Evolutionary conservation across 495 filamentous ascomycete genomes (phyloP).

Genomic region (Trichodelitschia bisporula): DNA sequence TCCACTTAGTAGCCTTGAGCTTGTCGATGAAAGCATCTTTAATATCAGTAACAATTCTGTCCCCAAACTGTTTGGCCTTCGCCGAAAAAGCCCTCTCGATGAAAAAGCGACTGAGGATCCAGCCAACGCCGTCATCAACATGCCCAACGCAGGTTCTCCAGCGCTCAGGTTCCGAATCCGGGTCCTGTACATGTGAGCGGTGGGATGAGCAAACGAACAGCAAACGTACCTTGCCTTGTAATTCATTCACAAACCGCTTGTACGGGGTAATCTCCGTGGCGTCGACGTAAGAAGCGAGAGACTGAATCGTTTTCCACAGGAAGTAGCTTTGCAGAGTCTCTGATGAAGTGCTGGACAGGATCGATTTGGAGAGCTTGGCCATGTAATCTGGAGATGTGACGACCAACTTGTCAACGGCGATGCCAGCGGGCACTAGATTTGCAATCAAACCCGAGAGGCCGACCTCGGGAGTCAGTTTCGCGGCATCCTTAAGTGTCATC

Average conservation of each 20-base stretch:
- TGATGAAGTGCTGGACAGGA: constrained; percentile 22
- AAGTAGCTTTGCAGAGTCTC: constrained; percentile 30
- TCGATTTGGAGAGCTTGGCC: constrained; percentile 21
- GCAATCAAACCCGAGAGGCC: constrained; percentile 27
- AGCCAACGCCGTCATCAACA: constrained; percentile 30
- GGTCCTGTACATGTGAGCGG: constrained; percentile 21
- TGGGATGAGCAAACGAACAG: too few species aligned
- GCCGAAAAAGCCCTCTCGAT: constrained; percentile 38
- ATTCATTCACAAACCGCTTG: constrained; percentile 28
- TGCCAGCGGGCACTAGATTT: constrained; percentile 24
- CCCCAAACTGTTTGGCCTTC: constrained; percentile 36
- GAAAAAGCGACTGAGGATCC: constrained; percentile 40
- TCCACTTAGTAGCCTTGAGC: constrained; percentile 35
- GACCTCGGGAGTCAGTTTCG: constrained; percentile 27
- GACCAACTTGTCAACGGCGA: constrained; percentile 27
- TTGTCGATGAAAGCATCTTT: constrained; percentile 36
- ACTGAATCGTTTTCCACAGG: constrained; percentile 35
- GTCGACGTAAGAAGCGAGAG: constrained; percentile 25
- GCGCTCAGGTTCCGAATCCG: constrained; percentile 34
- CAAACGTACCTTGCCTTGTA: constrained; percentile 17
- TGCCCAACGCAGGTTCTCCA: constrained; percentile 41
- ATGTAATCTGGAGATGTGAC: constrained; percentile 32
- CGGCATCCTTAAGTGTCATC: constrained; percentile 24
- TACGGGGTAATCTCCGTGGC: constrained; percentile 32
- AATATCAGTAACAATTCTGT: constrained; percentile 45